A percentile compares a stretch with the other conserved stretches of the same genome.
Conservation (phyloP, 2,329 filamentous ascomycete genomes). For the Emericellopsis cladophorae region DNA sequence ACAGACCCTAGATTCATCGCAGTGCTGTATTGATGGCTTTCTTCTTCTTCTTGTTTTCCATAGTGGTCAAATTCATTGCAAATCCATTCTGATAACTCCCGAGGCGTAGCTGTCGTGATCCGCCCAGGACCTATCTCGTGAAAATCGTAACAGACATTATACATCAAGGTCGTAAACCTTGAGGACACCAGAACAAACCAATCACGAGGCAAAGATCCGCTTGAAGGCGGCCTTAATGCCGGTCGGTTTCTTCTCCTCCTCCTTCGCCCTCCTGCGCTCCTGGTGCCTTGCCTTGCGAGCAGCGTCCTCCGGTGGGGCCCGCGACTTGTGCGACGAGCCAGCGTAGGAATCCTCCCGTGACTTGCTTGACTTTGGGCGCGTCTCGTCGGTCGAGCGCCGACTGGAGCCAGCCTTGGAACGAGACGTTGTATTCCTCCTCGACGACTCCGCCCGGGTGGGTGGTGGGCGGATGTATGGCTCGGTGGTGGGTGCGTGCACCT, state of each 20-base stretch:
- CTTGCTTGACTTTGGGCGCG: conserved; percentile 10
- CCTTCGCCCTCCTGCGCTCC: conserved; percentile 16
- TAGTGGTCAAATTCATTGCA: no score
- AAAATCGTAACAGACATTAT: no score
- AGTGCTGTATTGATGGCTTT: no score
- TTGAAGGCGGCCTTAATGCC: conserved; percentile 23
- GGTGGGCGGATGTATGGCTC: conserved; percentile 3
- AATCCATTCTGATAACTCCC: no score
- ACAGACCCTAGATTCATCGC: no score
- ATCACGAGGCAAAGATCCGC: conserved; percentile 15
- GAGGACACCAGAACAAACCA: conserved; percentile 3
- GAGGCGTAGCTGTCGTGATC: no score
- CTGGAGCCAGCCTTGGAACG: conserved; percentile 13
- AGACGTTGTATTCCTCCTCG: conserved; percentile 8
- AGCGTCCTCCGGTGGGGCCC: conserved; percentile 14
- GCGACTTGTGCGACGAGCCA: neutral
- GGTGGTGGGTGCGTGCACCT: neutral
- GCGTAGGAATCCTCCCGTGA: conserved; percentile 6
- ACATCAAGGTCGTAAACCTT: neutral
- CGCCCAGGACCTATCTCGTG: no score
- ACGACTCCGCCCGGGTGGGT: conserved; percentile 2
- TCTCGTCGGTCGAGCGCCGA: conserved; percentile 14
- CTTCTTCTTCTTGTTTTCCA: no score
- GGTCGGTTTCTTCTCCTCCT: conserved; percentile 14
- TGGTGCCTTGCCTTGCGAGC: conserved; percentile 19